Evolutionary conservation across 345 rosid genomes (phyloP), one percentile per base, ranked within the genome.

Genomic region (Sapria himalayana): DNA sequence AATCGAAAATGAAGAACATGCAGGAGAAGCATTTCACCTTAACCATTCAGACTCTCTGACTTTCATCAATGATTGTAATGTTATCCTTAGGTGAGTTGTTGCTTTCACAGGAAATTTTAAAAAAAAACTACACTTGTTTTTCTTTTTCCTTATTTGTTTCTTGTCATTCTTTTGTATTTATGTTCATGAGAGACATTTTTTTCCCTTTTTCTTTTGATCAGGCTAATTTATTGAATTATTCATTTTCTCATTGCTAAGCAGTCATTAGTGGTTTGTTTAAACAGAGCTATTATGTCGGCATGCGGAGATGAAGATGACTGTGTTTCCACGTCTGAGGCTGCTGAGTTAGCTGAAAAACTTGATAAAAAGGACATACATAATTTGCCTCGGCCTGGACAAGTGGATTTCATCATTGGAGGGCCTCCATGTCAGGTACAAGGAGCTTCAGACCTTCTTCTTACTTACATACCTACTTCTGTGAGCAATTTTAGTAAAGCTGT

Each of bases 391-490:
- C 74, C 74, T 8, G 89, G 97, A 19, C 71, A 73, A 37, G 97
- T 86, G 19, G 94, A 86, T 43, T 86, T 86, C 56, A 86, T 86
- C 59, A 78, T 64, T 20, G 94, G 97, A 27, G 97, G 97, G 20
- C 97, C 94, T 57, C 94, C 97, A 22, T 86, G 97, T 51, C 97
- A 86, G 76, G 94, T 78, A 54, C n/a, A n/a, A n/a, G n/a, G n/a
- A n/a, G n/a, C n/a, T n/a, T n/a, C n/a, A n/a, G n/a, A n/a, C n/a
- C n/a, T n/a, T n/a, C n/a, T n/a, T n/a, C n/a, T n/a, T n/a, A n/a
- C n/a, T n/a, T n/a, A n/a, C n/a, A n/a, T n/a, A n/a, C n/a, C n/a
- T n/a, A n/a, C n/a, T n/a, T n/a, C n/a, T n/a, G n/a, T n/a, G n/a
- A n/a, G n/a, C n/a, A n/a, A n/a, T n/a, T n/a, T n/a, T n/a, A n/a